phyloP scores from a whole-genome alignment of 306 rosid species.

The Casuarina equisetifolia region DNA sequence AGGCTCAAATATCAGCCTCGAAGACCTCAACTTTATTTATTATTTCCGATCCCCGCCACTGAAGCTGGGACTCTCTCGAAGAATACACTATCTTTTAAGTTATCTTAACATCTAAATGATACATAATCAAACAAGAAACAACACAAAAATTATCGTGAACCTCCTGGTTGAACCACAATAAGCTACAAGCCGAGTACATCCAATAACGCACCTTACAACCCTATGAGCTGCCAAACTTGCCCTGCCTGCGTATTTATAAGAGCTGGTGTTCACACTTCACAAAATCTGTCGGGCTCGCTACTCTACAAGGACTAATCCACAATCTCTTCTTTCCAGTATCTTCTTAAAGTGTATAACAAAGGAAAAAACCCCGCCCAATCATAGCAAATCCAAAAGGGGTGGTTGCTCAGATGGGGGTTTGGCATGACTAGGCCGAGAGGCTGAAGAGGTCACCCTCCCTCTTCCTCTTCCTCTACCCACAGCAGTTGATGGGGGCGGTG shows the following conservation, averaged over 20 bases:
- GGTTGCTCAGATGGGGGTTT: constrained; percentile 66
- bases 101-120: constrained; percentile 37
- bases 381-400: constrained; percentile 86
- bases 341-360: constrained; percentile 12
- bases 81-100: constrained; percentile 46
- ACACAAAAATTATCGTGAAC: constrained; percentile 34
- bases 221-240: constrained; percentile 31
- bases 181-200: constrained; percentile 49
- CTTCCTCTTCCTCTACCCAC: constrained; percentile 94
- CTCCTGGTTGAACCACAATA: constrained; percentile 35
- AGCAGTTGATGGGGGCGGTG: constrained; percentile 85
- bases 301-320: constrained; percentile 37
- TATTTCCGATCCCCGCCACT: constrained; percentile 44
- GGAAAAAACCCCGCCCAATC: constrained; percentile 27
- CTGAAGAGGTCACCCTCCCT: constrained; percentile 60
- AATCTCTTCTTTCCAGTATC: constrained; percentile 30
- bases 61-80: constrained; percentile 43
- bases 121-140: constrained; percentile 24
- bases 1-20: neutral
- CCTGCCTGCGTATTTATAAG: constrained; percentile 29
- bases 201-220: constrained; percentile 34
- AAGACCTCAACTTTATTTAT: constrained; percentile 36
- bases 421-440: constrained; percentile 47
- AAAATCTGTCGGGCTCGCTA: constrained; percentile 33
- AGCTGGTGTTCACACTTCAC: constrained; percentile 31